A percentile compares a stretch with the other conserved stretches of the same genome.
phyloP scores from a whole-genome alignment of 768 basidiomycete species.

The Boletus rubroflammeus region DNA sequence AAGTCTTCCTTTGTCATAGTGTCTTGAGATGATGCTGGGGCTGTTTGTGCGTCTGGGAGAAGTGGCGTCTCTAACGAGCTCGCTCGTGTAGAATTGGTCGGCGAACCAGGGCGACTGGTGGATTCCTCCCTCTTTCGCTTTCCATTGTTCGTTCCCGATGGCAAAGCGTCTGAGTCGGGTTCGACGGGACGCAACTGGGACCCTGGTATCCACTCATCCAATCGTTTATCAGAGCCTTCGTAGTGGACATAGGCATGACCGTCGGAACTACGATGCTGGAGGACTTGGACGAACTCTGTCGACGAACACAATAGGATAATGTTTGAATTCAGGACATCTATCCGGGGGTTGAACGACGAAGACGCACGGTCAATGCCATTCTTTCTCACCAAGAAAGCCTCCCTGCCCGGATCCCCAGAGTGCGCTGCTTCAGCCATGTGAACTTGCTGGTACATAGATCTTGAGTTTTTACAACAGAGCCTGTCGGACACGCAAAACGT shows the following conservation, averaged over 20 bases:
- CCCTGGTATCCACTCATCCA: slow-evolving; percentile 71
- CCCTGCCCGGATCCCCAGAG: slow-evolving; percentile 3
- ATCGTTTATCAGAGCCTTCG: slow-evolving; percentile 60
- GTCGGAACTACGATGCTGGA: slow-evolving; percentile 42
- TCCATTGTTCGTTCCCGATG: slow-evolving; percentile 27
- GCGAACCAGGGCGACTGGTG: slow-evolving; percentile 14
- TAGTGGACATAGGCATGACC: slow-evolving; percentile 71
- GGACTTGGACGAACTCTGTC: slow-evolving; percentile 47
- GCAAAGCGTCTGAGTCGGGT: slow-evolving; percentile 19
- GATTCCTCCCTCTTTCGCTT: slow-evolving; percentile 31
- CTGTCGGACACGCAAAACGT: slow-evolving; percentile 6
- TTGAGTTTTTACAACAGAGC: neutral
- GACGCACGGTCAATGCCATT: slow-evolving; percentile 37
- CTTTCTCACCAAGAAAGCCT: slow-evolving; percentile 29
- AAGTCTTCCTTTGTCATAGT: slow-evolving; percentile 66
- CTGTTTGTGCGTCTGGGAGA: slow-evolving; percentile 11
- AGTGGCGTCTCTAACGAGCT: slow-evolving; percentile 14
- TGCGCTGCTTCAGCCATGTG: slow-evolving; percentile 21
- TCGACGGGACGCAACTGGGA: slow-evolving; percentile 33
- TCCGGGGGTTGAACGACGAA: slow-evolving; percentile 8
- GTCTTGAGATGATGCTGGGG: slow-evolving; percentile 23
- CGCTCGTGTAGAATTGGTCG: slow-evolving; percentile 21
- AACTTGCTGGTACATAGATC: slow-evolving; percentile 4
- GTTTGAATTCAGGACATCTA: slow-evolving; percentile 11
- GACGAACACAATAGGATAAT: slow-evolving; percentile 1